Percentiles rank a stretch among this genome's conserved stretches.
These are phyloP conservation scores for Metschnikowia cerradonensis DNA, from an alignment of 805 yeast genomes.

Conservation along the genomic window DNA sequence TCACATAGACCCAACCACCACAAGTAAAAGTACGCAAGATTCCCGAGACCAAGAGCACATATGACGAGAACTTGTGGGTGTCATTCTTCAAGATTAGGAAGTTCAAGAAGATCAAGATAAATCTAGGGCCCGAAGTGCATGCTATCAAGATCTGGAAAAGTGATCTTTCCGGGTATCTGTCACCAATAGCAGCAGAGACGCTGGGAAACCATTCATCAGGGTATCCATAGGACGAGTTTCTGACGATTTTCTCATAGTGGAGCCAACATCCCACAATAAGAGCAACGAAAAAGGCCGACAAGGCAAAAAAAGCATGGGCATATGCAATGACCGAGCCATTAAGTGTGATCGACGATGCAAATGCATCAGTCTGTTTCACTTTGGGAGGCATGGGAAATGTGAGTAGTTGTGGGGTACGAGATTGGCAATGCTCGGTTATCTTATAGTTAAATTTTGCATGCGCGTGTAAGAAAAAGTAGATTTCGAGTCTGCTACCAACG, in stretches of 20 bases:
- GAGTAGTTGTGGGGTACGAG: not conserved
- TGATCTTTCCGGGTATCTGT: conserved; percentile 92
- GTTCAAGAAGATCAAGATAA: conserved; percentile 53
- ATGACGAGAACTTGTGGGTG: conserved; percentile 31
- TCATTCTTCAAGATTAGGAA: conserved; percentile 44
- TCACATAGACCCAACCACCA: conserved; percentile 98
- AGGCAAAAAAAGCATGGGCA: conserved; percentile 70
- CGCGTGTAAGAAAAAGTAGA: not conserved
- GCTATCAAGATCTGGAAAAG: conserved; percentile 90
- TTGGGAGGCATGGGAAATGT: not conserved
- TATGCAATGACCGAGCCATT: conserved; percentile 67
- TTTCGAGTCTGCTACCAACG: not conserved
- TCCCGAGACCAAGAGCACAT: conserved; percentile 56
- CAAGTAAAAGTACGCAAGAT: conserved; percentile 86
- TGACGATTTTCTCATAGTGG: conserved; percentile 85
- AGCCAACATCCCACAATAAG: conserved; percentile 67
- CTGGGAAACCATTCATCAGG: conserved; percentile 99
- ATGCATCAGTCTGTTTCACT: not conserved
- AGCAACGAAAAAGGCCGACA: conserved; percentile 72
- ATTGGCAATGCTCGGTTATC: not conserved
- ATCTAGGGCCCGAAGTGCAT: conserved; percentile 89
- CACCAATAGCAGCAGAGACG: conserved; percentile 96
- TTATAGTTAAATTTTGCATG: not conserved
- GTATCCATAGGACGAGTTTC: conserved; percentile 80
- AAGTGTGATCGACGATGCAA: conserved; percentile 23